Base-by-base conservation (phyloP, 1,284 basidiomycete genomes). In the Gomphus bonarii region DNA sequence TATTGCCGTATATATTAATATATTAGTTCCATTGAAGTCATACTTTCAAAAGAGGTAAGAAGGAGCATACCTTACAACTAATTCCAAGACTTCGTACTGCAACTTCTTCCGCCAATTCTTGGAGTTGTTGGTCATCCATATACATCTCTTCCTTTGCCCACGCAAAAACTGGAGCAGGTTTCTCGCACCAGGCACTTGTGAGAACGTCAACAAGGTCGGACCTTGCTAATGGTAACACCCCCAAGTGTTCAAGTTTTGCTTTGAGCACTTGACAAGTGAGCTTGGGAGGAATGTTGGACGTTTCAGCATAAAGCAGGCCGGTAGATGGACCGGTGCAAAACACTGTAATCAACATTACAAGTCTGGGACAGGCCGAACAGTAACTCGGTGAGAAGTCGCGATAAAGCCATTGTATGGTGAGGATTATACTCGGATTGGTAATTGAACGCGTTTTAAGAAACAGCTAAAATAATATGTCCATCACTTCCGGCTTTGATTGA, bases 401-500 rank as follows among this genome's bases (percentile, higher is more conserved):
- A 65, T 78, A 82, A 40, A 88, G 73, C 52, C 78, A 76, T 40
- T 79, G 76, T 36, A 88, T 72, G 44, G 76, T 76, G 61, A 74
- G 72, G 53, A 73, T 73, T 16, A 75, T 80, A 53, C 69, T 67
- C n/a, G 68, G 53, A 35, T 69, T 73, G 22, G 76, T 79, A 59
- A 88, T 76, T 6, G 82, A 82, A 58, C 85, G 80, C 0, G 84
- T 84, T 55, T 74, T 79, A 61, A 80, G 68, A 69, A 88, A 88
- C 14, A 81, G 76, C 85, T 88, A 59, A 16, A 31, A 35, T 60
- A 35, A 43, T 14, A 38, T 33, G 14, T 20, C n/a, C 9, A 55
- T 47, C 8, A 47, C 25, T 35, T 35, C n/a, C 38, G 14, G 31
- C 33, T 35, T 42, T 31, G 22, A 52, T 28, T 10, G 14, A 35